Evolutionary conservation across 176 grass and related monocot genomes (phyloP), one percentile per base, ranked within the genome.

Genomic region (Otatea glauca): DNA sequence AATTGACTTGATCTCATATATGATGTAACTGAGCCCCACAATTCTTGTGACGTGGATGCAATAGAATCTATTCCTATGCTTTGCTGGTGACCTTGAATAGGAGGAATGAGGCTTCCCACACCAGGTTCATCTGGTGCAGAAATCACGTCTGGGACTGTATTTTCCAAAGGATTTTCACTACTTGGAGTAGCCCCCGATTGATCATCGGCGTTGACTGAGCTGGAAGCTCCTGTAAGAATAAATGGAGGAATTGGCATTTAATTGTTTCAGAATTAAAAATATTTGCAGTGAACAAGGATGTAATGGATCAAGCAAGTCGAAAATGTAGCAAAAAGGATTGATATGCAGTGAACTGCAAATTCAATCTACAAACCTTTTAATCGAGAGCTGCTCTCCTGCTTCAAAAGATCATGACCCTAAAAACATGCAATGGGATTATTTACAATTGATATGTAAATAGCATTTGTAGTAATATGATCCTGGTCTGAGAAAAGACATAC

Each of bases 351-450:
- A 65, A 81, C 42, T 42, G 56, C 4, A 64, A 24, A 84, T 45
- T 86, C 54, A 47, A 81, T 71, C 24, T 38, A 92, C 75, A 84
- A 68, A 96, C 97, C 93, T 94, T 91, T 91, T 17, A 25, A 68
- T 47, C 41, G 76, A 73, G 54, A 69, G 11, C 65, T 77, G 65
- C 61, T 83, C 68, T 92, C 92, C 81, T 91, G 78, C 86, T 93
- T 89, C 81, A 99, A 88, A 82, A 86, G 54, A 86, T 96, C 93
- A 67, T 92, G 92, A 88, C 89, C 93, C 97, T 99, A 80, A 63
- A 92, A 80, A 32, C 25, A 94, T 78, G 41, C 5, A 32, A 86
- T 12, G 37, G 37, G 34, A 76, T 70, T 76, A 77, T 70, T 62
- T 79, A 84, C 21, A 48, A 20, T 47, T 75, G 65, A 83, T 80